phyloP scores from a whole-genome alignment of 192 early-diverging fungal species.

The Gryganskiella cystojenkinii region DNA sequence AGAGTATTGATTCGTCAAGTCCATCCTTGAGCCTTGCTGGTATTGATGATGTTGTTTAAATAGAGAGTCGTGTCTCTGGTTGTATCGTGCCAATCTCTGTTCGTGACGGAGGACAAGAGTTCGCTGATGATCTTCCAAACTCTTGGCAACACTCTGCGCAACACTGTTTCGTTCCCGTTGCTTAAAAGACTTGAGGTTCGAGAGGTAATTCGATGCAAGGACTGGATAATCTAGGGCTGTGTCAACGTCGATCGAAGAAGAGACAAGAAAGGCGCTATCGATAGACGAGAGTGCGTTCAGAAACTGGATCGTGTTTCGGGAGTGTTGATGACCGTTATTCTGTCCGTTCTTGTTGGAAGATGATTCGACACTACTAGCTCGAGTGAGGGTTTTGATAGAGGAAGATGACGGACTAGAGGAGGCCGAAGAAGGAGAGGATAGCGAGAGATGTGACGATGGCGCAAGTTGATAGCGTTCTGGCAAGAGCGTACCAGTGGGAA shows the following conservation, averaged over 20 bases:
- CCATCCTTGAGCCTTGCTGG: constrained; percentile 18
- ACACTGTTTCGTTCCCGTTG: constrained; percentile 7
- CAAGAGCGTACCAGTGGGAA: background rate
- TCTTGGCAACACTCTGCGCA: constrained; percentile 4
- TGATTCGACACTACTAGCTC: constrained; percentile 32
- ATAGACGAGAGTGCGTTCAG: constrained; percentile 8
- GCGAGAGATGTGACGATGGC: constrained; percentile 23
- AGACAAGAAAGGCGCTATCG: background rate
- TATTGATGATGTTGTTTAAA: too few relatives aligned
- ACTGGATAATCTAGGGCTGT: constrained; percentile 14
- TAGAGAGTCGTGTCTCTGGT: constrained; percentile 20
- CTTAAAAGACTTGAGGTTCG: constrained; percentile 24
- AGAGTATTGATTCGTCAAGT: constrained; percentile 9
- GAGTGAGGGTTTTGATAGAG: constrained; percentile 40
- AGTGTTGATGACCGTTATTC: constrained; percentile 13
- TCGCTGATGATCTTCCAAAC: constrained; percentile 19
- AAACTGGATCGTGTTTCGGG: constrained; percentile 12
- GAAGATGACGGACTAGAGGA: constrained; percentile 44
- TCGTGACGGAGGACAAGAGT: constrained; percentile 24
- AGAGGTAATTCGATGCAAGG: constrained; percentile 12
- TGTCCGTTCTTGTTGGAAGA: constrained; percentile 24
- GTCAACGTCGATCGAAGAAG: constrained; percentile 23
- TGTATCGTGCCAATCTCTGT: constrained; percentile 33
- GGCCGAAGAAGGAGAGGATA: constrained; percentile 33
- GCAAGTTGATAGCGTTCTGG: constrained; percentile 1